Base-by-base conservation (phyloP, 805 yeast species). In the Brettanomyces anomalus region DNA sequence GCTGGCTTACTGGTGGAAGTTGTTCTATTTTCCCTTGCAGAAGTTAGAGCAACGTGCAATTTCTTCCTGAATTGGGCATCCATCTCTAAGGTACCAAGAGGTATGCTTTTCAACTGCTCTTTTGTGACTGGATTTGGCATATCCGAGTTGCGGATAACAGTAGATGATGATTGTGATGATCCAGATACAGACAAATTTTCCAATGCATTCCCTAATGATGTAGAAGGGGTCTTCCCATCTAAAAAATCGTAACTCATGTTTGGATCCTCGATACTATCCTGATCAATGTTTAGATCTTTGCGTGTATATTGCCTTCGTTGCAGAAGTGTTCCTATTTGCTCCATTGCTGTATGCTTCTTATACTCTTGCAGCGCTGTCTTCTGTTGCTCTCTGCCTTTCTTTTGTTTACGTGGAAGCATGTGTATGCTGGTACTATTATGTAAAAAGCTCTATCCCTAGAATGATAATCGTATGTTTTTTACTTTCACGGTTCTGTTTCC, bases 121-220 rank as follows among this genome's bases (percentile, higher is more conserved):
- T 40, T 43, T 5, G 50, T 33, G 43, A 39, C 24, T 42, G 47
- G 5, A 42, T 43, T 21, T 37, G 41, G 17, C 37, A 45, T 18
- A 34, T 38, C 40, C 41, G 44, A 42, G 21, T 42, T 39, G 41
- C 54, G 57, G 13, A 58, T 49, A n/a, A 58, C 58, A 1, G 61
- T 57, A 4, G 62, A 57, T 10, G 56, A 51, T 4, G 61, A 53
- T 26, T 56, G 56, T 5, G 60, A 54, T 2, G 60, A 53, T 15
- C 50, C 50, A 2, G 59, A 54, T 38, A 51, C 33, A 16, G 44
- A 35, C 4, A 32, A 19, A 5, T 7, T 11, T 42, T 45, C 46
- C 35, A 33, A 20, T 41, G 41, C 42, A 44, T 20, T 34, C 35
- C 38, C 38, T 39, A 42, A 31, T 33, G 13, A 31, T 19, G 21